Percentiles rank a stretch among this genome's conserved stretches.
Evolutionary conservation across 1,284 basidiomycete species (phyloP).

Genomic region (Moesziomyces aphidis): DNA sequence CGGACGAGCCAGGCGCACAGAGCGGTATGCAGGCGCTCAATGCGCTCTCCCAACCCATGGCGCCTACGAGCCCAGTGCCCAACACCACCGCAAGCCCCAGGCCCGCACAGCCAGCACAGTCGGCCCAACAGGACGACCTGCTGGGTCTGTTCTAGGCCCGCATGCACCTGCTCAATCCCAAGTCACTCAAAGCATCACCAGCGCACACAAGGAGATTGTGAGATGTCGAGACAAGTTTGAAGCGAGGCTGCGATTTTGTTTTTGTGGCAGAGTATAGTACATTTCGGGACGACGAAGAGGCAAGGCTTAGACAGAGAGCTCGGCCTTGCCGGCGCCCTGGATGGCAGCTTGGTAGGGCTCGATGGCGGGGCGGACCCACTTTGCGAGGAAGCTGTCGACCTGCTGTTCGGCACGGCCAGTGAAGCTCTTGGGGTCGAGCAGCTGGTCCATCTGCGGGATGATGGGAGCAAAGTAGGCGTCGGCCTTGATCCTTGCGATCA

Average conservation of each 20-base stretch:
- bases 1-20: constrained; percentile 50
- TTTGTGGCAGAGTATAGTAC: constrained; percentile 9
- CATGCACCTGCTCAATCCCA: background rate
- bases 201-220: background rate
- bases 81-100: constrained; percentile 3
- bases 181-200: background rate
- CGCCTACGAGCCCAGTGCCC: background rate
- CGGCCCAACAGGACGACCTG: constrained; percentile 33
- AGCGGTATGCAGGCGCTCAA: constrained; percentile 52
- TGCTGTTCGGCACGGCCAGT: constrained; percentile 62
- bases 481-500: constrained; percentile 84
- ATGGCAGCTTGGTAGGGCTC: constrained; percentile 75
- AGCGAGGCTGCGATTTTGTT: background rate
- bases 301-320: constrained; percentile 67
- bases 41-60: constrained; percentile 21
- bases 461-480: constrained; percentile 77
- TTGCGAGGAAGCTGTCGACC: constrained; percentile 76
- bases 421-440: constrained; percentile 60
- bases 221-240: background rate
- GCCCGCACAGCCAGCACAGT: constrained; percentile 6
- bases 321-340: constrained; percentile 74
- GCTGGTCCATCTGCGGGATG: constrained; percentile 70
- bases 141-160: constrained; percentile 45
- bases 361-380: constrained; percentile 91
- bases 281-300: background rate